Base-by-base conservation (phyloP, 2,329 filamentous ascomycete species). In the Ophiostoma ips region DNA sequence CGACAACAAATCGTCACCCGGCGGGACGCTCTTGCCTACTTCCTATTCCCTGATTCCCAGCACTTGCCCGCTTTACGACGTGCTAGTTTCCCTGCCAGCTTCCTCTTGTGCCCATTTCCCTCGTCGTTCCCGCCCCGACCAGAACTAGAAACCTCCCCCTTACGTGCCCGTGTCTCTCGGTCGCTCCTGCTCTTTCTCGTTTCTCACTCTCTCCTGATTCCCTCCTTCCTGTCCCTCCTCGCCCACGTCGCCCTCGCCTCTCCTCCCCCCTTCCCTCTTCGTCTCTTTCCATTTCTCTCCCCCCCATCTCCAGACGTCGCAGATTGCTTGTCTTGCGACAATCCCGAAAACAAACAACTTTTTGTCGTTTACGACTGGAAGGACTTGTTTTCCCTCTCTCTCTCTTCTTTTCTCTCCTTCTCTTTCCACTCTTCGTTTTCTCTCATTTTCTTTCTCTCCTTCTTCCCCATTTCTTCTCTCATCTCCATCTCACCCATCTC, bases 261-360 rank as follows among this genome's bases (percentile, higher is more conserved):
- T 40, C 34, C 34, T 15, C 11, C 33, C 12, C 16, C 21, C 46
- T 33, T 46, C 30, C 19, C 21, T 21, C 41, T 16, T 40, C 19
- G 28, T 28, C 38, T 45, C 34, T 50, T 36, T 46, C 46, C 45
- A 44, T 49, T 51, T 50, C 33, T 46, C 48, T 47, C 49, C 13
- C 18, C 18, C 38, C 43, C 47, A 40, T 46, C 31, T 40, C 41
- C 48, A 49, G 34, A 49, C 51, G 48, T 50, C 50, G 55, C 52
- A 50, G 53, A 50, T 28, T 51, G 46, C 46, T 44, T n/a, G 34
- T 16, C 43, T 51, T 41, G 49, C 46, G 52, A 52, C 41, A 44
- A 46, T 34, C 30, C 46, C 44, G 11, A 34, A 45, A 48, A 52
- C 52, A 50, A 50, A 48, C 50, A 47, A 19, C 36, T 38, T 21